phyloP scores from a whole-genome alignment of 2,329 filamentous ascomycete species.

The Claviceps humidiphila region DNA sequence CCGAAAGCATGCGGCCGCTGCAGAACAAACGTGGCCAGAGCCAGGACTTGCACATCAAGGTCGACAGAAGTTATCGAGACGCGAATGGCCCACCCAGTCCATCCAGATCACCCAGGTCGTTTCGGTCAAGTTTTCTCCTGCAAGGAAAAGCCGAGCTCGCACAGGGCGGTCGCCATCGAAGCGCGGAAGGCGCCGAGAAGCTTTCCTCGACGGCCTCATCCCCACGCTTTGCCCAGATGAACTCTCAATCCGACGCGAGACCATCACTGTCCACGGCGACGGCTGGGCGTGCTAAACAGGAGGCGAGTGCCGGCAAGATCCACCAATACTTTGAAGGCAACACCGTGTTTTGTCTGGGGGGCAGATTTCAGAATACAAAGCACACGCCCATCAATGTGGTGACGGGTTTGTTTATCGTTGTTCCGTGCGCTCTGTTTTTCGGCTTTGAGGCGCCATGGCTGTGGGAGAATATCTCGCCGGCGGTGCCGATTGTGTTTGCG shows the following conservation, averaged over 20 bases:
- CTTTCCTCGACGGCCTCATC: constrained; percentile 71
- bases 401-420: constrained; percentile 65
- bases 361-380: constrained; percentile 75
- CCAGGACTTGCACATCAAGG: constrained; percentile 39
- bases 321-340: constrained; percentile 92
- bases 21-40: constrained; percentile 30
- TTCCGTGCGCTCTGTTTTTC: constrained; percentile 76
- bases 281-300: constrained; percentile 6
- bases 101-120: constrained; percentile 60
- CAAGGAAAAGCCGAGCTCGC: constrained; percentile 39
- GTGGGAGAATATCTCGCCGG: constrained; percentile 76
- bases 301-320: constrained; percentile 47
- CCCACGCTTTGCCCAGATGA: constrained; percentile 44
- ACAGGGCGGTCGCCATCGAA: constrained; percentile 37
- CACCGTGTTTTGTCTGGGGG: constrained; percentile 76
- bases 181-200: constrained; percentile 61
- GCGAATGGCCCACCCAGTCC: constrained; percentile 42
- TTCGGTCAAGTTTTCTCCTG: constrained; percentile 62
- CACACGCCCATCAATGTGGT: constrained; percentile 81
- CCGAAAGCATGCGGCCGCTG: constrained; percentile 69
- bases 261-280: not conserved
- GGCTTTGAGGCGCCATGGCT: constrained; percentile 72
- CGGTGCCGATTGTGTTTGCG: constrained; percentile 76
- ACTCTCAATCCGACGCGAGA: constrained; percentile 18
- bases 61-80: constrained; percentile 45